These are phyloP conservation scores for Achaetomiella virescens DNA, from an alignment of 495 filamentous ascomycete genomes.

Conservation along the genomic window DNA sequence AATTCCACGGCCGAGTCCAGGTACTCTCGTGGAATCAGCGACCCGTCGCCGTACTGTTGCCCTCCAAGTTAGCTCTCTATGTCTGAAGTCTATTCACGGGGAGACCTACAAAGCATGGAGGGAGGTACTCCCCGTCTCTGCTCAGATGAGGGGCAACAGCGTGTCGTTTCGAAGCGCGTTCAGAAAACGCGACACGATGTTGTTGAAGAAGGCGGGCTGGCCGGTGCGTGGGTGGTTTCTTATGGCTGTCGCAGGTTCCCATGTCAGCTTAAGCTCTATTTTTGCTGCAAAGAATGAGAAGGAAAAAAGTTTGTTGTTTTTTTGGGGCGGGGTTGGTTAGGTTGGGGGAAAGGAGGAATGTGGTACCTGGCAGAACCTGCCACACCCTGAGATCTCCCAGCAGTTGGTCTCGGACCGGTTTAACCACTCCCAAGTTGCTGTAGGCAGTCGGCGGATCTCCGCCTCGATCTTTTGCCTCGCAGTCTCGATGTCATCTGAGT, in stretches of 20 bases:
- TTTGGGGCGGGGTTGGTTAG: too few relatives aligned
- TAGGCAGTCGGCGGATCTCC: constrained; percentile 43
- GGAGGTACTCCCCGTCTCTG: constrained; percentile 22
- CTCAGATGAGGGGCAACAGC: constrained; percentile 16
- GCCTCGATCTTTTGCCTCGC: constrained; percentile 42
- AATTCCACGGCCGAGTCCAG: constrained; percentile 40
- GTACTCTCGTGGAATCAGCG: constrained; percentile 46
- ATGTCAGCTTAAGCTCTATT: too few relatives aligned
- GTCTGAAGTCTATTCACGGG: too few relatives aligned
- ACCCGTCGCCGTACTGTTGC: constrained; percentile 42
- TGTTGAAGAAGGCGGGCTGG: constrained; percentile 48
- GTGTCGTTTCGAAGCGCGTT: constrained; percentile 27
- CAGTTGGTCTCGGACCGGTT: constrained; percentile 25
- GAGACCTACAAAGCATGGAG: constrained; percentile 22
- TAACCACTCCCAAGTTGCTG: constrained; percentile 45
- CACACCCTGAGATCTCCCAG: constrained; percentile 33
- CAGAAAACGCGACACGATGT: constrained; percentile 42
- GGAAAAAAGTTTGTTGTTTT: too few relatives aligned
- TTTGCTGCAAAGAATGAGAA: too few relatives aligned
- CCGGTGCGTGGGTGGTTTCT: constrained; percentile 44
- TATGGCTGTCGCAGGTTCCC: constrained; percentile 30
- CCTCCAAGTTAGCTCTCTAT: too few relatives aligned
- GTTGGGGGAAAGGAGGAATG: too few relatives aligned
- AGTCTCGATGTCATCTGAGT: constrained; percentile 41
- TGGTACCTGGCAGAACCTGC: constrained; percentile 32